Evolutionary conservation across 1,139 yeast species (phyloP), one percentile per base, ranked within the genome.

Genomic region (Blastobotrys illinoisensis): DNA sequence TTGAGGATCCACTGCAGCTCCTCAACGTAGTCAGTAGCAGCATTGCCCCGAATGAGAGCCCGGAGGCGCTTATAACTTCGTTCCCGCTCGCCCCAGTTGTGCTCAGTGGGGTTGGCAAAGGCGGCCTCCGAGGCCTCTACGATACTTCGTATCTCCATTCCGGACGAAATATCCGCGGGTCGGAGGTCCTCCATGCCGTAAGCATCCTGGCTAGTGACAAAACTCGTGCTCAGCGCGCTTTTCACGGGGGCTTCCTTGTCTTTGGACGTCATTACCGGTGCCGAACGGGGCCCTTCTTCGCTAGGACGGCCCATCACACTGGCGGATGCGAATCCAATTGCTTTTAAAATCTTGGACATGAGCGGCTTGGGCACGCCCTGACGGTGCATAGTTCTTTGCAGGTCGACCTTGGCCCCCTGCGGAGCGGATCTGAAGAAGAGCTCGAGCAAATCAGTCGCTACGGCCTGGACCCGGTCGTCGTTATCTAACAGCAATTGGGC

Each of bases 61-160:
- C 97, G 76, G 44, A 89, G 66, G 52, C 76, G 77, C 1, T 79
- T 64, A 1, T 90, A 78, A 54, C 74, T 74, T 55, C 78, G 78
- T 63, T 91, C 97, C 64, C 99, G 77, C 1, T 67, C 64, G 23
- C 76, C 72, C 99, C 99, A 93, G 66, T 93, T 93, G 58, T 78
- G 78, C 66, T 95, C 99, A 0, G 96, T 86, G 69, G 95, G 99
- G 63, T 85, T 89, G n/a, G 77, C 79, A 64, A 93, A 88, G 14
- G 69, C 69, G 0, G 71, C 57, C 13, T 69, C 52, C 63, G 79
- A 62, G 3, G 64, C 61, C 28, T 74, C 77, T 20, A 80, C 59
- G 43, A 74, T 74, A 20, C 67, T 66, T 14, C 64, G 59, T 16
- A 81, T 60, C 3, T 70, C 72, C 47, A 60, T 54, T 14, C 66